Conservation (phyloP, 352 stramenopile genomes). For the Thalassiosira livingstoniorum region DNA sequence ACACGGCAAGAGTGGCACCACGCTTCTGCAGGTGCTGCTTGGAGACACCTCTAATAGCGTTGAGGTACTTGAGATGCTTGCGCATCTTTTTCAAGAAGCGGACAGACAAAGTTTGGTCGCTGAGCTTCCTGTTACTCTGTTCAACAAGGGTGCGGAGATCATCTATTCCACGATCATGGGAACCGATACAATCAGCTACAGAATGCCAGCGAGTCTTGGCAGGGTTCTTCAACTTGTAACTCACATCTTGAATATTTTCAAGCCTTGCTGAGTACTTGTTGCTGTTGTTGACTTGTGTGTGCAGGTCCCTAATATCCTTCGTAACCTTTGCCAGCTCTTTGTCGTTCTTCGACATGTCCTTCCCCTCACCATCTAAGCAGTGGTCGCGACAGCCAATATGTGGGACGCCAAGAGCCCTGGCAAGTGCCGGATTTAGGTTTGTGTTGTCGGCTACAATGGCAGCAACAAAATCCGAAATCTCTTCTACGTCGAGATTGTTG, state of each 20-base stretch:
- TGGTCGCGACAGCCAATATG: not conserved
- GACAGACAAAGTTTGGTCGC: not conserved
- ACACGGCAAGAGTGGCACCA: not conserved
- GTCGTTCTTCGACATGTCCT: not conserved
- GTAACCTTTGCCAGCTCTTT: not conserved
- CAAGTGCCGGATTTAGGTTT: not conserved
- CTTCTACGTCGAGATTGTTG: not conserved
- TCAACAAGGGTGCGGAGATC: not conserved
- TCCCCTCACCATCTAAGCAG: not conserved
- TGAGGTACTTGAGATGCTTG: not conserved
- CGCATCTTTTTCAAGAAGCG: not conserved
- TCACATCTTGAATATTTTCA: not conserved
- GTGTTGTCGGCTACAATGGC: not conserved
- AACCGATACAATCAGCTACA: not conserved
- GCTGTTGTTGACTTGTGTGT: not conserved
- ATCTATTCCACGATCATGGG: not conserved
- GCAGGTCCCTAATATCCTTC: not conserved
- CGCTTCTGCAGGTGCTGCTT: not conserved
- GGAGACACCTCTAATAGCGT: not conserved
- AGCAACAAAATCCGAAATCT: not conserved
- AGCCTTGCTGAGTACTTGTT: not conserved
- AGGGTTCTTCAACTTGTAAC: not conserved
- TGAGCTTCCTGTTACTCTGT: not conserved
- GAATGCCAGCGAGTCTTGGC: not conserved
- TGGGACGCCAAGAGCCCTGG: not conserved